Conservation (phyloP, 306 rosid species). For the Boehmeria nivea region DNA sequence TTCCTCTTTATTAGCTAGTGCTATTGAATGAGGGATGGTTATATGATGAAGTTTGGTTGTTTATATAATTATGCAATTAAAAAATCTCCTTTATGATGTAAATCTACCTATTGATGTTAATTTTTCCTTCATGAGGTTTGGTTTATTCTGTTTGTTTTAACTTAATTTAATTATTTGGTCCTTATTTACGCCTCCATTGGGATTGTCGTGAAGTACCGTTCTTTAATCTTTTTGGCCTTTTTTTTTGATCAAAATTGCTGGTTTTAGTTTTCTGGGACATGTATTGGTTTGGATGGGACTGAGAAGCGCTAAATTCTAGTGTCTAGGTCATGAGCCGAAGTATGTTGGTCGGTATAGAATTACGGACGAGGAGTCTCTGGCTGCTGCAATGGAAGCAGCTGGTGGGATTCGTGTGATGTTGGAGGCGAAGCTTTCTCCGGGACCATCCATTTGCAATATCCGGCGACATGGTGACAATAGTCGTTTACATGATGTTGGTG, state of each 20-base stretch:
- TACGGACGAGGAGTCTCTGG: slow-evolving; percentile 66
- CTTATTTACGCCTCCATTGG: no score
- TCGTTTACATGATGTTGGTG: slow-evolving; percentile 92
- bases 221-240: not conserved
- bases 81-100: no score
- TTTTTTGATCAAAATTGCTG: no score
- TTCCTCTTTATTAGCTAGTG: not conserved
- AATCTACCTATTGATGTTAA: no score
- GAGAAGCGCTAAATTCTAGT: no score
- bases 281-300: slow-evolving; percentile 7
- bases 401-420: slow-evolving; percentile 77
- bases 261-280: no score
- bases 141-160: no score
- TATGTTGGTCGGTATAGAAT: slow-evolving; percentile 80
- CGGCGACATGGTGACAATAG: slow-evolving; percentile 92
- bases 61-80: no score
- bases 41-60: not conserved
- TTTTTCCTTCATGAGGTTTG: no score
- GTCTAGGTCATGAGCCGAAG: slow-evolving; percentile 63
- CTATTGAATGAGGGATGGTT: no score
- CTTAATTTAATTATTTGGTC: no score
- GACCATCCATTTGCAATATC: slow-evolving; percentile 86
- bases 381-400: slow-evolving; percentile 92
- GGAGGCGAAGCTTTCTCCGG: slow-evolving; percentile 95
- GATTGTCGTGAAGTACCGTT: not conserved